Evolutionary conservation across 108 stramenopile species (phyloP).

Genomic region (Nitzschia putrida): DNA sequence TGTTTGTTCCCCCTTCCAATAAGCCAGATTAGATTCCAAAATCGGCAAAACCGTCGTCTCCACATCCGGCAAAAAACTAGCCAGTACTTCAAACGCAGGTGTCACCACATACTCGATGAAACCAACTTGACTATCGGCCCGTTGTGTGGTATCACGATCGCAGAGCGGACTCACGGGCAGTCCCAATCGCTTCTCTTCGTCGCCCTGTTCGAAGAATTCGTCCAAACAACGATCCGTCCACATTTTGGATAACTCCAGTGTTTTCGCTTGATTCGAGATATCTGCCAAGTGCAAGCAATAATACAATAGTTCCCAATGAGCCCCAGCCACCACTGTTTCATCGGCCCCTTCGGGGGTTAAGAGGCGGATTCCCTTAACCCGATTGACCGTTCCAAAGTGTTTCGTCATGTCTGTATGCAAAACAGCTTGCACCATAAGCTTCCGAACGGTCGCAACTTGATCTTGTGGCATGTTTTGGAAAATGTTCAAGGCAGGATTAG

Average conservation of each 20-base stretch:
- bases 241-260: constrained; percentile 36
- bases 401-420: constrained; percentile 68
- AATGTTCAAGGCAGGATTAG: constrained; percentile 24
- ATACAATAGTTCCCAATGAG: constrained; percentile 32
- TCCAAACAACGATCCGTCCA: constrained; percentile 75
- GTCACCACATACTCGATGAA: constrained; percentile 82
- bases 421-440: constrained; percentile 47
- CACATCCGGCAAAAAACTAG: constrained; percentile 48
- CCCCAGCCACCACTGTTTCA: not conserved
- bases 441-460: constrained; percentile 31
- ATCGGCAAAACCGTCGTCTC: constrained; percentile 40
- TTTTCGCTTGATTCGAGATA: constrained; percentile 76
- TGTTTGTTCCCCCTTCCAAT: constrained; percentile 38
- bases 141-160: constrained; percentile 52
- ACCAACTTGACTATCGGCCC: constrained; percentile 72
- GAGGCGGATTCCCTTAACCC: constrained; percentile 31
- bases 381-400: constrained; percentile 46
- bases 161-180: constrained; percentile 78
- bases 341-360: not conserved
- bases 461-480: constrained; percentile 27
- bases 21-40: constrained; percentile 45
- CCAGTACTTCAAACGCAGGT: constrained; percentile 63
- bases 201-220: constrained; percentile 81
- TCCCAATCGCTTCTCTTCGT: constrained; percentile 57
- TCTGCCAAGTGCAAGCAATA: constrained; percentile 73